Percentiles rank a stretch among this genome's conserved stretches.
Conservation (phyloP, 345 rosid species). For the Viola odorata region DNA sequence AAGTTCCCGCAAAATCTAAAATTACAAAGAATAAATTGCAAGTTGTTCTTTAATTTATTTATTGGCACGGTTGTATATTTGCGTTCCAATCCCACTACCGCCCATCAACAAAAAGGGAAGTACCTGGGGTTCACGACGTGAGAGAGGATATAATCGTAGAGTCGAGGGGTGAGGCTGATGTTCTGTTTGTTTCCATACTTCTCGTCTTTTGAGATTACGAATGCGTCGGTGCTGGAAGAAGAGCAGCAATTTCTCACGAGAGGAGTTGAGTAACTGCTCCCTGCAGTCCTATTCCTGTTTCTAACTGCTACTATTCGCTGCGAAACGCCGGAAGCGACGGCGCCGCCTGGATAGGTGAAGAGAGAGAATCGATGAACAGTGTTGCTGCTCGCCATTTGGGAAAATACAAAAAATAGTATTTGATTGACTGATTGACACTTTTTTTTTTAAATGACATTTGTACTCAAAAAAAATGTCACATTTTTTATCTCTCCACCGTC, state of each 20-base stretch:
- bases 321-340: background rate
- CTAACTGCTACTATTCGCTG: background rate
- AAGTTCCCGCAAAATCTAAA: slow-evolving; percentile 68
- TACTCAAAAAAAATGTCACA: no score
- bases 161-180: slow-evolving; percentile 68
- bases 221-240: slow-evolving; percentile 18
- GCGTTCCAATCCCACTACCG: no score
- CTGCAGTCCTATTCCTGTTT: background rate
- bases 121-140: slow-evolving; percentile 83
- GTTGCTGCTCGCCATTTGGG: slow-evolving; percentile 15
- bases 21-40: background rate
- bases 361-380: slow-evolving; percentile 5
- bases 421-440: no score
- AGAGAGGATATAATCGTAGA: slow-evolving; percentile 74
- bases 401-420: no score
- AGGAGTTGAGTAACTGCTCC: background rate
- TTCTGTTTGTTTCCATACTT: slow-evolving; percentile 69
- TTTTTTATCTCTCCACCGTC: no score
- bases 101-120: no score
- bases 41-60: no score
- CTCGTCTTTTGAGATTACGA: slow-evolving; percentile 58
- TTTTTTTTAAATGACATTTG: no score
- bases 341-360: background rate
- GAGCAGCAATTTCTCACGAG: slow-evolving; percentile 7
- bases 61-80: no score